These are phyloP conservation scores for Claviceps monticola DNA, from an alignment of 2,329 filamentous ascomycete species.

Conservation along the genomic window DNA sequence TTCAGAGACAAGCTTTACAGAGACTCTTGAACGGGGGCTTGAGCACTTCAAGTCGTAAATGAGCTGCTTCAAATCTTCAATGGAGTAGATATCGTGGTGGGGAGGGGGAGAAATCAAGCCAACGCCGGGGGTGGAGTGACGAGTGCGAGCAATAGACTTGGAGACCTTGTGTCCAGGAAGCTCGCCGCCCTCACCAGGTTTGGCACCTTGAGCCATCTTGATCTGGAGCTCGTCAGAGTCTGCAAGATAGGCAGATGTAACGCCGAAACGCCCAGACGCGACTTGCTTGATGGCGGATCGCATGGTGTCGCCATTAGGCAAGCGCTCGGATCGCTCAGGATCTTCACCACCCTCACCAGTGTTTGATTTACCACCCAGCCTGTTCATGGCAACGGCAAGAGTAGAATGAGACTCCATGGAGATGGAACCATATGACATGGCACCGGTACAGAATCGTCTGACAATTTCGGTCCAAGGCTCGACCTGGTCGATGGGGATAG, in stretches of 20 bases:
- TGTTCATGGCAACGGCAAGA: constrained; percentile 90
- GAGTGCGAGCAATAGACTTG: constrained; percentile 81
- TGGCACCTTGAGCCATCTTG: constrained; percentile 98
- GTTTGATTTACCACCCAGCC: constrained; percentile 91
- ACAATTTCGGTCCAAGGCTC: constrained; percentile 98
- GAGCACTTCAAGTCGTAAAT: constrained; percentile 97
- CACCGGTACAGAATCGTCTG: constrained; percentile 87
- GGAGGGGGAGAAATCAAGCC: constrained; percentile 91
- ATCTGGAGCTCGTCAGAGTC: constrained; percentile 96
- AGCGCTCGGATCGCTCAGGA: constrained; percentile 70
- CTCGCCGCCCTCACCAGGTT: constrained; percentile 95
- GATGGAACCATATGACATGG: constrained; percentile 97
- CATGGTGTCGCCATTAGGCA: constrained; percentile 93
- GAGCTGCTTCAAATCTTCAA: constrained; percentile 93
- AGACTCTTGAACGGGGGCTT: constrained; percentile 81
- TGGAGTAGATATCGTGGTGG: constrained; percentile 97
- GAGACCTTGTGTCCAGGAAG: constrained; percentile 95
- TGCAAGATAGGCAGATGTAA: constrained; percentile 86
- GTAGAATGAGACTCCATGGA: constrained; percentile 98
- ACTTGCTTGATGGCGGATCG: constrained; percentile 96
- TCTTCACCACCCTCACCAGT: constrained; percentile 96
- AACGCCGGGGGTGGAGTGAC: constrained; percentile 91
- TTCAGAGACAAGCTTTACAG: constrained; percentile 94
- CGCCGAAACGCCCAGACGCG: constrained; percentile 88
- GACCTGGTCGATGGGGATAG: constrained; percentile 90